Evolutionary conservation across 2,329 filamentous ascomycete species (phyloP), one percentile per base, ranked within the genome.

Genomic region (Fonsecaea nubica): DNA sequence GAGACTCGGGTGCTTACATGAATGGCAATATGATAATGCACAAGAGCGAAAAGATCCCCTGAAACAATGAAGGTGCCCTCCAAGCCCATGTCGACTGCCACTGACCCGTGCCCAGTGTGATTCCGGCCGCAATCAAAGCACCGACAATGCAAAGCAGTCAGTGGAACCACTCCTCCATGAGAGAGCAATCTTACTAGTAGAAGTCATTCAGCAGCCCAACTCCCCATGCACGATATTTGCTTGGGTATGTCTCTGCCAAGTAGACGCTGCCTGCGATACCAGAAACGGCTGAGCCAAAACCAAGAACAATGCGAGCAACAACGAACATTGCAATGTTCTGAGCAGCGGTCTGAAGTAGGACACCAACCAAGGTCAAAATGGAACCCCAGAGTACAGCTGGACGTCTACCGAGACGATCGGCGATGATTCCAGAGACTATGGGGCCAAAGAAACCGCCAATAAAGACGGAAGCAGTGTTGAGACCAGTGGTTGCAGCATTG

Each of bases 271-370:
- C 61, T 7, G 36, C 57, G 13, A 60, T 42, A 4, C 42, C 40
- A 32, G 59, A 45, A 15, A 58, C 21, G 4, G 38, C 56, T 0
- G 35, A 60, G 15, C 61, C 61, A 12, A 67, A 33, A 21, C 65
- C 65, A 9, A 67, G 25, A 30, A 65, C n/a, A 32, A 67, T 45
- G 7, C 65, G 62, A 5, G 54, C 62, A 4, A 58, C 58, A 8
- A 67, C 53, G 12, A 67, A 67, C 65, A 65, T 62, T 6, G 80
- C 77, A 15, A 87, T 76, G 57, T 83, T 81, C 66, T 84, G 81
- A 12, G 88, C 85, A 32, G 85, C 82, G 32, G 83, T 80, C 74
- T 90, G 88, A 1, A 90, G 80, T 36, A 82, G 78, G 0, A 85
- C 85, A 8, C 87, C 89, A 33, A 90, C 50, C 2, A 83, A 73